phyloP scores from a whole-genome alignment of 306 rosid species.

The Alnus glutinosa region DNA sequence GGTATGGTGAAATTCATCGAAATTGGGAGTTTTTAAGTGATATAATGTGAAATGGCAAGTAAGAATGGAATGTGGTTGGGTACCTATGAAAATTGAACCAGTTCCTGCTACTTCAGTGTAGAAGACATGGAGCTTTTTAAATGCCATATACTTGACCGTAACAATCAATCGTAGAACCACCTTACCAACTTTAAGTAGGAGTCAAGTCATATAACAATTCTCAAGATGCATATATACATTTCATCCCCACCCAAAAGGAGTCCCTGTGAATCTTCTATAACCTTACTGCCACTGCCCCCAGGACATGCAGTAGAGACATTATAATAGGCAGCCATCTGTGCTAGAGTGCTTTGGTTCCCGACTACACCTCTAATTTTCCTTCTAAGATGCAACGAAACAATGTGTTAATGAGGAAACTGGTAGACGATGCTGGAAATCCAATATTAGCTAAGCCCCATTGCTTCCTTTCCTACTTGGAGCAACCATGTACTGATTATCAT shows the following conservation, averaged over 20 bases:
- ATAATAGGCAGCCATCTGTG: not conserved
- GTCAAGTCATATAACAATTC: not conserved
- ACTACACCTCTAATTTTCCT: not conserved
- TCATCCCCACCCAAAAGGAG: slow-evolving; percentile 10
- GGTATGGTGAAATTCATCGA: not conserved
- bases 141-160: not conserved
- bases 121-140: not conserved
- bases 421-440: not conserved
- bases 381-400: not conserved
- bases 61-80: not conserved
- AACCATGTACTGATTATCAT: not conserved
- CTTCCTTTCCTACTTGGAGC: not conserved
- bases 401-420: not conserved
- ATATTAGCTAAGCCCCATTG: not conserved
- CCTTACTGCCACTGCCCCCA: not conserved
- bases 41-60: not conserved
- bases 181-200: not conserved
- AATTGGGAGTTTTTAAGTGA: not conserved
- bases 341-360: not conserved
- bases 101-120: not conserved
- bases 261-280: slow-evolving; percentile 20
- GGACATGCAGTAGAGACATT: not conserved
- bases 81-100: not conserved
- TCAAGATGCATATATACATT: slow-evolving; percentile 13
- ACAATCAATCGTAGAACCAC: not conserved